Evolutionary conservation across 495 filamentous ascomycete genomes (phyloP), one percentile per base, ranked within the genome.

Genomic region (Daldinia concentrica): DNA sequence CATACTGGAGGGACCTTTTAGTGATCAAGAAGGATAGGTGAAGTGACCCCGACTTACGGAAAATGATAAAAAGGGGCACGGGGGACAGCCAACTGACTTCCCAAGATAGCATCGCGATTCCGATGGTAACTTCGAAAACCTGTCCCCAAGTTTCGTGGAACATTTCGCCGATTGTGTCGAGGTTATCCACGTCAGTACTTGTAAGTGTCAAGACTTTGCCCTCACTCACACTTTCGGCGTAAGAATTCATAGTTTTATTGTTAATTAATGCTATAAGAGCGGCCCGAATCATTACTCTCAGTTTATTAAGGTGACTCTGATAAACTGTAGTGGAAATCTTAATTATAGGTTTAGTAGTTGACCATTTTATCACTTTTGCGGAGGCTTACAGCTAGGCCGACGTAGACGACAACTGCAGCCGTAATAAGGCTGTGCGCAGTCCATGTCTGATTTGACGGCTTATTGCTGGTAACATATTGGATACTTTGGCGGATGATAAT

Each of bases 251-350:
- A 3, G 86, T 83, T 68, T 82, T 80, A 26, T 85, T 78, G 67
- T 88, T 87, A n/a, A 93, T 82, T 69, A 90, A 81, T 1, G 84
- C 83, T 4, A 90, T 78, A 1, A 92, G 79, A 4, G 83, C 82
- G 12, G 85, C 87, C 39, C 88, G 81, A 12, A 86, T 81, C 86
- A 91, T 88, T 11, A 87, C 83, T 34, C 87, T 85, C 4, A 86
- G 78, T 4, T 84, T 85, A 66, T 90, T 90, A 0, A 86, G 79
- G 12, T 79, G 70, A 66, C 90, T 85, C 41, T 87, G 84, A 65
- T 91, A 89, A 50, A 80, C 76, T 0, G 81, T 82, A 0, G 79
- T 87, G 0, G 87, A 86, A 32, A 90, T 36, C 81, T 84, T n/a
- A 45, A 45, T 4, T 24, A n/a, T 36, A 57, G 4, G 32, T 37